phyloP scores from a whole-genome alignment of 305 asterid genomes.

The Solanum hybrid region DNA sequence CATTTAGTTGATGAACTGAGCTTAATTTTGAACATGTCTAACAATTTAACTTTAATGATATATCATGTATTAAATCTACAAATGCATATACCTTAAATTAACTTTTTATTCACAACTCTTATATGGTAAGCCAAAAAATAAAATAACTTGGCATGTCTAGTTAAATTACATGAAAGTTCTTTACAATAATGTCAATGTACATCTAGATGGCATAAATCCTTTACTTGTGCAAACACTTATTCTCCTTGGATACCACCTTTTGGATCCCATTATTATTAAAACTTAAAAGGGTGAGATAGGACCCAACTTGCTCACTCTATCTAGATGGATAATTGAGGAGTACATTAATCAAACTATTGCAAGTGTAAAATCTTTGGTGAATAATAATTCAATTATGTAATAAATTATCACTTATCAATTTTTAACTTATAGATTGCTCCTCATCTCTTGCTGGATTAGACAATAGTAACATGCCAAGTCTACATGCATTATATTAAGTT shows the following conservation, averaged over 20 bases:
- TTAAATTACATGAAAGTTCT: background rate
- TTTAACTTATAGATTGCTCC: conserved; percentile 21
- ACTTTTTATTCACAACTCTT: background rate
- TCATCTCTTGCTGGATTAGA: conserved; percentile 39
- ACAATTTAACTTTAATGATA: too few relatives aligned
- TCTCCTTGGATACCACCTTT: background rate
- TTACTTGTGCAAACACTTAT: background rate
- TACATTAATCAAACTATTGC: background rate
- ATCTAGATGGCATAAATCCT: background rate
- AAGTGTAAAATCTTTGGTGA: background rate
- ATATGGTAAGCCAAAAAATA: background rate
- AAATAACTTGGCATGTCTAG: background rate
- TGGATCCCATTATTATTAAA: background rate
- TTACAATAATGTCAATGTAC: background rate
- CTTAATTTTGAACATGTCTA: background rate
- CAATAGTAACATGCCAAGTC: conserved; percentile 51
- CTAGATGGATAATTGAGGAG: background rate
- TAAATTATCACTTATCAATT: background rate
- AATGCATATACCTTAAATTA: background rate
- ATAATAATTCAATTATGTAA: background rate
- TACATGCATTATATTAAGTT: background rate
- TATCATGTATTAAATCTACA: background rate
- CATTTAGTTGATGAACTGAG: background rate
- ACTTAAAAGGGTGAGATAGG: background rate
- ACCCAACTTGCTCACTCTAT: background rate